Conservation (phyloP, 257 asterid species). For the Paulownia fortunei region DNA sequence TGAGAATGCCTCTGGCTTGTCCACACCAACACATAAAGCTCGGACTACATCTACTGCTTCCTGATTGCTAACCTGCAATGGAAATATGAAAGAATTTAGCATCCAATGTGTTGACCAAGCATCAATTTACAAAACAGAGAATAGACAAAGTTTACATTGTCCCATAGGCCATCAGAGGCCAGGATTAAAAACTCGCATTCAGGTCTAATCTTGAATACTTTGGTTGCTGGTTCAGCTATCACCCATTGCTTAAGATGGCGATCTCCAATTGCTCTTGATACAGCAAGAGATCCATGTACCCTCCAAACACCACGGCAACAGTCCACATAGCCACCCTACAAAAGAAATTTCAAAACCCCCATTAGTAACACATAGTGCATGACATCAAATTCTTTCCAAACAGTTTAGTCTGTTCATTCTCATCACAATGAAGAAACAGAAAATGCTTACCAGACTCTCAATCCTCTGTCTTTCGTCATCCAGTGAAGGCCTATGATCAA, state of each 20-base stretch:
- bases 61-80: slow-evolving; percentile 73
- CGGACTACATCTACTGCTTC: slow-evolving; percentile 78
- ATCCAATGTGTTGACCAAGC: neutral
- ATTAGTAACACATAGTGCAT: slow-evolving; percentile 27
- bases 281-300: slow-evolving; percentile 85
- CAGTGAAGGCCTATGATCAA: slow-evolving; percentile 76
- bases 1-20: slow-evolving; percentile 42
- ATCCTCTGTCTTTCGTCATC: slow-evolving; percentile 71
- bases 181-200: slow-evolving; percentile 78
- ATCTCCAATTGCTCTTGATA: slow-evolving; percentile 84
- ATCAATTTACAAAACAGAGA: too few relatives aligned
- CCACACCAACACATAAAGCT: slow-evolving; percentile 44
- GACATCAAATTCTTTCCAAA: neutral
- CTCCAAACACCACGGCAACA: slow-evolving; percentile 85
- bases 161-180: slow-evolving; percentile 96
- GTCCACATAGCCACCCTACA: slow-evolving; percentile 87
- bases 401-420: neutral
- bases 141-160: slow-evolving; percentile 49
- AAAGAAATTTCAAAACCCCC: neutral
- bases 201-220: slow-evolving; percentile 46
- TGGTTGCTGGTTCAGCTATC: slow-evolving; percentile 72
- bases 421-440: neutral
- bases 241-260: slow-evolving; percentile 79
- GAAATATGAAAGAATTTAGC: slow-evolving; percentile 19
- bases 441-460: slow-evolving; percentile 51